Evolutionary conservation across 2,329 filamentous ascomycete genomes (phyloP).

Genomic region (Aspergillus terreus): DNA sequence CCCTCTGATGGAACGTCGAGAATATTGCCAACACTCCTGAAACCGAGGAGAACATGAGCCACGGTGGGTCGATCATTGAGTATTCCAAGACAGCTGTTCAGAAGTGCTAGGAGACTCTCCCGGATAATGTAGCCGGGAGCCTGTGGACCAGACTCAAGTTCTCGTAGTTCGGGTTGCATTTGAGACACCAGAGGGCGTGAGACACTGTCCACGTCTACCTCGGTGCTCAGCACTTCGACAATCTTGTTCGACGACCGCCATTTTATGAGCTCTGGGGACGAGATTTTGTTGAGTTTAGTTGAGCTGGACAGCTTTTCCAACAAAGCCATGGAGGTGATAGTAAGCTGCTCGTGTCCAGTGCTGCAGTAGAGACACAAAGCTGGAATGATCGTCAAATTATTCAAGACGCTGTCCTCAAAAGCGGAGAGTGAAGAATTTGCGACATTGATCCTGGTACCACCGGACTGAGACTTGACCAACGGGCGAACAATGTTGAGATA

Average conservation of each 20-base stretch:
- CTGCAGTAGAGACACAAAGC: slow-evolving; percentile 84
- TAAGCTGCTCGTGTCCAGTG: slow-evolving; percentile 75
- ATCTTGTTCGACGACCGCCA: slow-evolving; percentile 73
- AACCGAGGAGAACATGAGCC: slow-evolving; percentile 86
- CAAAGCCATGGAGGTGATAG: slow-evolving; percentile 74
- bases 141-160: slow-evolving; percentile 66
- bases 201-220: slow-evolving; percentile 76
- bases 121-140: slow-evolving; percentile 78
- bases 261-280: slow-evolving; percentile 58
- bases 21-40: slow-evolving; percentile 68
- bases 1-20: slow-evolving; percentile 66
- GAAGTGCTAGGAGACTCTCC: slow-evolving; percentile 76
- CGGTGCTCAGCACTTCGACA: slow-evolving; percentile 79
- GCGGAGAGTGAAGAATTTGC: slow-evolving; percentile 75
- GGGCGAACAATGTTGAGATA: slow-evolving; percentile 87
- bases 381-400: slow-evolving; percentile 72
- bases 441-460: slow-evolving; percentile 58
- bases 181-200: slow-evolving; percentile 68
- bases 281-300: slow-evolving; percentile 70
- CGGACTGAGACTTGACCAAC: slow-evolving; percentile 64
- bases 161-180: slow-evolving; percentile 62
- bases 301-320: slow-evolving; percentile 85
- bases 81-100: slow-evolving; percentile 73
- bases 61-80: slow-evolving; percentile 77
- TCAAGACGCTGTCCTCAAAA: slow-evolving; percentile 87